Conservation (phyloP, 257 asterid genomes). For the Penstemon barbatus region DNA sequence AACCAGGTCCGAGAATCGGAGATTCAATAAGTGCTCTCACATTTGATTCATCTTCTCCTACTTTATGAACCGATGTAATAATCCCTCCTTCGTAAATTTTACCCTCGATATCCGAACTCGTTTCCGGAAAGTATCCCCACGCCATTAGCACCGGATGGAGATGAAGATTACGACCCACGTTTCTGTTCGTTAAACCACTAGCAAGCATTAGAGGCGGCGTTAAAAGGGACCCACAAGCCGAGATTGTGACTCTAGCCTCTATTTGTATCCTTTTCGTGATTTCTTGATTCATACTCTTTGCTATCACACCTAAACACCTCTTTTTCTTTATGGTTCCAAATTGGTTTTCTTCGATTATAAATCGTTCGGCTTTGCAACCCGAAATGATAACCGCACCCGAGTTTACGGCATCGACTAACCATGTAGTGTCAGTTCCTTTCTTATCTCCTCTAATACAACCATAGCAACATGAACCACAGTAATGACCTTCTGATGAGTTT, state of each 20-base stretch:
- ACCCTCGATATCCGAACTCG: conserved; percentile 43
- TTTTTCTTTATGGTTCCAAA: conserved; percentile 25
- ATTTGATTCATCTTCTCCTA: conserved; percentile 32
- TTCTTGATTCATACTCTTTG: conserved; percentile 37
- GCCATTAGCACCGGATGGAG: conserved; percentile 90
- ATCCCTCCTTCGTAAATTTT: conserved; percentile 76
- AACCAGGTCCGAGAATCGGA: conserved; percentile 65
- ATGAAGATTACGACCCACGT: conserved; percentile 77
- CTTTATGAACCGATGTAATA: conserved; percentile 71
- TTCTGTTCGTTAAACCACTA: conserved; percentile 67
- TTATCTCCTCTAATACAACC: conserved; percentile 83
- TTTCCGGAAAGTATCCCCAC: conserved; percentile 86
- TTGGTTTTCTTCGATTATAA: conserved; percentile 34
- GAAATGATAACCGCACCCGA: conserved; percentile 71
- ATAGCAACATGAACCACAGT: conserved; percentile 76
- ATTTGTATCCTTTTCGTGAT: conserved; percentile 42
- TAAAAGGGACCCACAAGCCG: conserved; percentile 81
- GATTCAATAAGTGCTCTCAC: conserved; percentile 58
- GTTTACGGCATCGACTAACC: conserved; percentile 86
- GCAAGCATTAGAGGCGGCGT: conserved; percentile 77
- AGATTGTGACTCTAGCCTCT: conserved; percentile 66
- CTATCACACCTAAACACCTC: conserved; percentile 65
- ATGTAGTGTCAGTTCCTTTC: conserved; percentile 78
- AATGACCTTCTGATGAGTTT: conserved; percentile 67
- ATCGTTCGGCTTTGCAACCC: conserved; percentile 63